These are phyloP conservation scores for Sarocladium oryzae DNA, from an alignment of 2,329 filamentous ascomycete species.

Conservation along the genomic window DNA sequence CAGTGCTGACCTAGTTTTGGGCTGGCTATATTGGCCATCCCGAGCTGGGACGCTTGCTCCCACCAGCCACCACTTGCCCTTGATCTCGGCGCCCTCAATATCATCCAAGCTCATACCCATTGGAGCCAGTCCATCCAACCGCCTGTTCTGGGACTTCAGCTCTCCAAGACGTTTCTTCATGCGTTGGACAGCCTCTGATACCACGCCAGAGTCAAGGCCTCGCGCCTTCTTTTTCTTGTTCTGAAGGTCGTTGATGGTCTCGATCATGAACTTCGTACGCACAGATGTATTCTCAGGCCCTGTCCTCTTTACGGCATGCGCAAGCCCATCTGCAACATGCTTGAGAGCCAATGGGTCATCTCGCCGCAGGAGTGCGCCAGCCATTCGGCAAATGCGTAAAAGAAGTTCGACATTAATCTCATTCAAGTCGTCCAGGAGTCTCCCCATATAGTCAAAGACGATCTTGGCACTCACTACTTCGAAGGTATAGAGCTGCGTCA, in stretches of 20 bases:
- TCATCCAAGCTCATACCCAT: constrained; percentile 76
- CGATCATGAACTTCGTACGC: constrained; percentile 94
- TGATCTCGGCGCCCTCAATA: constrained; percentile 74
- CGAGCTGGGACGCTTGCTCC: constrained; percentile 74
- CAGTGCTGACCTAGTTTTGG: background rate
- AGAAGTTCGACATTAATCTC: constrained; percentile 87
- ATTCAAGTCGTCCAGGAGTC: constrained; percentile 67
- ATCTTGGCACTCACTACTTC: constrained; percentile 77
- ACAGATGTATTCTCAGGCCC: constrained; percentile 71
- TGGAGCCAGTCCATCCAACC: constrained; percentile 70
- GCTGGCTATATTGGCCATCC: constrained; percentile 11
- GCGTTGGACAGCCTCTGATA: constrained; percentile 73
- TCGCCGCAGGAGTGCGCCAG: constrained; percentile 74
- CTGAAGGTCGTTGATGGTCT: constrained; percentile 89
- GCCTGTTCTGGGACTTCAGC: constrained; percentile 52
- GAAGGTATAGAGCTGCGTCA: constrained; percentile 88
- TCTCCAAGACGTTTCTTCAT: constrained; percentile 86
- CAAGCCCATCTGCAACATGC: constrained; percentile 76
- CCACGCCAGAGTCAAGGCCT: constrained; percentile 61
- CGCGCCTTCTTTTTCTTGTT: constrained; percentile 85
- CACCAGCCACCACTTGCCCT: constrained; percentile 97
- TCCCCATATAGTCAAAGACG: constrained; percentile 83
- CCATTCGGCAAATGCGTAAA: constrained; percentile 74
- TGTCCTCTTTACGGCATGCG: constrained; percentile 58
- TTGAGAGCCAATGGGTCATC: constrained; percentile 86